These are phyloP conservation scores for Picocystis sp. DNA, from an alignment of 163 green algal genomes.

Conservation along the genomic window DNA sequence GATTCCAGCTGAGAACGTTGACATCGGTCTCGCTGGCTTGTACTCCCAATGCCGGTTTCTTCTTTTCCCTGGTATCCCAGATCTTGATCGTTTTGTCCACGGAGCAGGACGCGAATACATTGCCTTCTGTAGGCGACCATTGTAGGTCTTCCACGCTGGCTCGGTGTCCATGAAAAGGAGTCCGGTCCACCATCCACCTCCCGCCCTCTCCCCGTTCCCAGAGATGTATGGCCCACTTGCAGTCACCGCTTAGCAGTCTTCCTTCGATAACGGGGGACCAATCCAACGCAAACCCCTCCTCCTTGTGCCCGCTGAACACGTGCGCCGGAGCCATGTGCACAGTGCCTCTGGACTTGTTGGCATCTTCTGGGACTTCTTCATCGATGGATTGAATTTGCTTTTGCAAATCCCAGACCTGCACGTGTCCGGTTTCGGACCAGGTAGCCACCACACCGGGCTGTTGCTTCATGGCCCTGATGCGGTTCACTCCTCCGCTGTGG, in stretches of 20 bases:
- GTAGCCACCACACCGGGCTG: slow-evolving; percentile 60
- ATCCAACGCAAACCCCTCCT: slow-evolving; percentile 87
- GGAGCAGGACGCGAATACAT: slow-evolving; percentile 56
- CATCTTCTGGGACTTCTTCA: background rate
- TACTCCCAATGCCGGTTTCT: slow-evolving; percentile 16
- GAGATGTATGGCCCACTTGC: slow-evolving; percentile 55
- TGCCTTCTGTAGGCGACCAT: slow-evolving; percentile 79
- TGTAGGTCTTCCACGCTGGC: slow-evolving; percentile 84
- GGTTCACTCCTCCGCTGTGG: slow-evolving; percentile 71
- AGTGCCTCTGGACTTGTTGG: background rate
- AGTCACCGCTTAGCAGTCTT: slow-evolving; percentile 69
- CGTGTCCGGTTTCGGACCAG: slow-evolving; percentile 69
- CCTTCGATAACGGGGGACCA: slow-evolving; percentile 56
- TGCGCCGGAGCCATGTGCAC: slow-evolving; percentile 14
- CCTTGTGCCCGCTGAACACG: slow-evolving; percentile 20
- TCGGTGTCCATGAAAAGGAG: slow-evolving; percentile 42
- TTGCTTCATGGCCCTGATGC: slow-evolving; percentile 70
- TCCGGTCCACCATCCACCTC: slow-evolving; percentile 34
- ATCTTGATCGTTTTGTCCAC: slow-evolving; percentile 59
- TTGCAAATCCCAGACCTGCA: slow-evolving; percentile 34
- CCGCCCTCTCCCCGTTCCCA: slow-evolving; percentile 61
- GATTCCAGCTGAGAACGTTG: slow-evolving; percentile 96
- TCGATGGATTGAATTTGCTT: background rate
- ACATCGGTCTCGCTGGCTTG: slow-evolving; percentile 65
- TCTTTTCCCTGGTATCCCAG: slow-evolving; percentile 69